Conservation (phyloP, 1,284 basidiomycete species). For the Ceratobasidium sp. region DNA sequence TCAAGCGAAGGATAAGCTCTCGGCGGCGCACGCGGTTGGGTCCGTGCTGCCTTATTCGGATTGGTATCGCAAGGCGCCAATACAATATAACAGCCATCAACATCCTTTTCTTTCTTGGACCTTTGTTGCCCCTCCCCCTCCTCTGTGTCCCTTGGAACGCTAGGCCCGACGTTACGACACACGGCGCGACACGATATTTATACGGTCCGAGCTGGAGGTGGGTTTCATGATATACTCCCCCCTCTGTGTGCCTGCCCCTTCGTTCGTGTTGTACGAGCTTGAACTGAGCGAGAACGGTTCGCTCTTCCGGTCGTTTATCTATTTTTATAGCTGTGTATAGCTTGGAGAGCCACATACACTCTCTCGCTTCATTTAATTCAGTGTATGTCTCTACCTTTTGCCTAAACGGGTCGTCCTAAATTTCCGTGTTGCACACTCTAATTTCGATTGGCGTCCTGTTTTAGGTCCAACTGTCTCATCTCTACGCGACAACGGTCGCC, state of each 20-base stretch:
- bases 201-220: neutral
- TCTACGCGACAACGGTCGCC: neutral
- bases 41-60: constrained; percentile 16
- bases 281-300: neutral
- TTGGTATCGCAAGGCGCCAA: neutral
- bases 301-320: constrained; percentile 5
- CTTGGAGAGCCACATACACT: neutral
- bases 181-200: neutral
- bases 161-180: constrained; percentile 12
- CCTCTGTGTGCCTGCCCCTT: neutral
- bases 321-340: neutral
- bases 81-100: constrained; percentile 27
- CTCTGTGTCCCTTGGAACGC: neutral
- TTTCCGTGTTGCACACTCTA: constrained; percentile 6
- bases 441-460: constrained; percentile 1
- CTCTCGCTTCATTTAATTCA: neutral
- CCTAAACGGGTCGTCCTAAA: neutral
- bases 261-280: neutral
- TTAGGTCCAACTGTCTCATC: constrained; percentile 13
- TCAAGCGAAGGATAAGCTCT: neutral
- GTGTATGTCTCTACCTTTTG: neutral
- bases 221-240: neutral
- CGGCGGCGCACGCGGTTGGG: neutral
- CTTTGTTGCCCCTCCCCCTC: constrained; percentile 2
- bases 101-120: constrained; percentile 29